phyloP scores from a whole-genome alignment of 2,329 filamentous ascomycete species.

The Aureobasidium sp. region DNA sequence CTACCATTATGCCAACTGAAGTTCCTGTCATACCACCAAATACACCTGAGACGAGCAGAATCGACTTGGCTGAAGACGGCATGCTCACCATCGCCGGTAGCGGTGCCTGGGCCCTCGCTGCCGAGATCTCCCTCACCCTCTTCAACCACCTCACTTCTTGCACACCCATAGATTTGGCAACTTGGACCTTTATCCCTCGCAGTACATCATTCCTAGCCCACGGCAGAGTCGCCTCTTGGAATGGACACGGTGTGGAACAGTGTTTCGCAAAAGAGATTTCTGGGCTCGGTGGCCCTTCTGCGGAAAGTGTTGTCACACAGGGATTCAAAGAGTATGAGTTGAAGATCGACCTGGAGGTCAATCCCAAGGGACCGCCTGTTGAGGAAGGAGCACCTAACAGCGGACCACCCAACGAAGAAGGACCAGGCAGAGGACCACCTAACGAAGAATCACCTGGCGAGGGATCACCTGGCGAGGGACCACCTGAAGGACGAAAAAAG shows the following conservation, averaged over 20 bases:
- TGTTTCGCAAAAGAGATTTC: background rate
- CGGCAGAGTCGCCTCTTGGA: background rate
- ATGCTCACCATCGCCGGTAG: background rate
- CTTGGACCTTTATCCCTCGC: background rate
- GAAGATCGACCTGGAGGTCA: background rate
- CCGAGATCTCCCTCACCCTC: background rate
- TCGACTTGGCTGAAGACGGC: background rate
- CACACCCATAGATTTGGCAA: background rate
- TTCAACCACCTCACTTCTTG: background rate
- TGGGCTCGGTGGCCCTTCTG: background rate
- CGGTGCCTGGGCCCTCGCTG: background rate
- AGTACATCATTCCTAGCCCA: background rate
- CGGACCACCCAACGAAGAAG: background rate
- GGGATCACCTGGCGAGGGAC: background rate
- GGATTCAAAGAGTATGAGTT: background rate
- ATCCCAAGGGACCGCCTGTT: background rate
- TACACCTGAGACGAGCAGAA: background rate
- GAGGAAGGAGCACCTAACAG: background rate
- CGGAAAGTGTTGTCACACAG: background rate
- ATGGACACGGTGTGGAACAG: background rate
- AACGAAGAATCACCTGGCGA: background rate
- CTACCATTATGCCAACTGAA: background rate
- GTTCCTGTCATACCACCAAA: background rate
- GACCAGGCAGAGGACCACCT: background rate
- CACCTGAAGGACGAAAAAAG: too few species aligned